Base-by-base conservation (phyloP, 192 early-diverging fungal genomes). In the Backusella parvicylindrica region DNA sequence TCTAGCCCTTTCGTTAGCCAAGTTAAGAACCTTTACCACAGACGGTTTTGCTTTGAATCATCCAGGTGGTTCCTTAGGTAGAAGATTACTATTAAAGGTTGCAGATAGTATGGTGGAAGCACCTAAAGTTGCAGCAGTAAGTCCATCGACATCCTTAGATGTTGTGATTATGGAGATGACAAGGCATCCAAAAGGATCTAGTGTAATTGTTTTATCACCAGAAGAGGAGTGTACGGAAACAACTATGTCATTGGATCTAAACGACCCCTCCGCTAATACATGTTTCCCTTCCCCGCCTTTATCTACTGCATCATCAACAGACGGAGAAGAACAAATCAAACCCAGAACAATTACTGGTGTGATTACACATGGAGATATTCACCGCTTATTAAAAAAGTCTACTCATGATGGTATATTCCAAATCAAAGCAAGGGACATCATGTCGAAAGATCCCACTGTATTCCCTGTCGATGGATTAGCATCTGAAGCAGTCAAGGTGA, bases 1-100 rank as follows among this genome's bases (percentile, higher is more conserved):
- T 7, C 66, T 86, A 1, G 84, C 83, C 6, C 37, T 86, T 8
- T 64, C 82, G 1, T 43, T 86, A 26, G 77, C 78, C 23, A 74
- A 79, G 53, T 38, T 84, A 16, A 53, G 81, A 37, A 63, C 68
- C 21, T 86, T 83, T 71, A 71, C 64, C 26, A 81, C 74, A n/a
- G 75, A 77, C 3, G 73, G 71, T 21, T 86, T 86, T 67, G 82
- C 84, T 1, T 64, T 82, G 11, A 86, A 86, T 38, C 84, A 86
- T 70, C 84, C 84, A 2, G 84, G 84, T 12, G 84, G 84, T 1
- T 72, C 84, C 2, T 41, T 86, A 2, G 84, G 84, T 15, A 49
- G 79, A 41, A 9, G 69, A 50, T 71, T 84, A 2, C 38, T 82
- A 11, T 50, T 84, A 23, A 84, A 84, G 53, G 78, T 82, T 15